A percentile compares a stretch with the other conserved stretches of the same genome.
Evolutionary conservation across 345 rosid species (phyloP).

Genomic region (Tarenaya hassleriana): DNA sequence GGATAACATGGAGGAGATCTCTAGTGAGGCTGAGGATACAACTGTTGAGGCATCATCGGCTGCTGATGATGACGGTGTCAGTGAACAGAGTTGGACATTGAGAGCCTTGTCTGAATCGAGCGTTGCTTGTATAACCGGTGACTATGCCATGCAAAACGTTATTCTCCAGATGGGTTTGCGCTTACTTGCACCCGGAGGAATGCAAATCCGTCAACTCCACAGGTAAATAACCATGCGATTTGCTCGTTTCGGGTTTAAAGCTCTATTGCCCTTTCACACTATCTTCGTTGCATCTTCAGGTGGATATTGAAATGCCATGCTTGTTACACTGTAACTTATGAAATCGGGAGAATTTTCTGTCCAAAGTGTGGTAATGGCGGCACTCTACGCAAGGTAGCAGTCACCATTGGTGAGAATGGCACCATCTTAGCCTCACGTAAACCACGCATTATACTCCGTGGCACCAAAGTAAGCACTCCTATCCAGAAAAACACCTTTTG

Average conservation of each 20-base stretch:
- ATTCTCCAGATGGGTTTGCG: conserved; percentile 95
- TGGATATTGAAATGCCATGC: conserved; percentile 97
- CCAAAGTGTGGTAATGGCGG: conserved; percentile 98
- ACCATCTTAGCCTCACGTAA: conserved; percentile 52
- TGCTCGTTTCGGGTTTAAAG: no score
- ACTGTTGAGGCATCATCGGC: conserved; percentile 40
- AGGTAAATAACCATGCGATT: conserved; percentile 37
- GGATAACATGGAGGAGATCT: conserved; percentile 45
- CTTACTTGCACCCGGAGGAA: conserved; percentile 80
- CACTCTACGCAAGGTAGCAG: conserved; percentile 76
- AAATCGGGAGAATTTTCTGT: conserved; percentile 76
- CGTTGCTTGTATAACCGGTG: conserved; percentile 88
- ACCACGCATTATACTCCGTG: conserved; percentile 63
- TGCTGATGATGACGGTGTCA: conserved; percentile 61
- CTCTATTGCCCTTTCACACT: conserved; percentile 20
- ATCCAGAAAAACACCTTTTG: no score
- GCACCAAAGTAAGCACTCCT: conserved; percentile 61
- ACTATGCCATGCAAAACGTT: conserved; percentile 96
- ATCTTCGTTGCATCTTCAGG: conserved; percentile 35
- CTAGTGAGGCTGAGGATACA: conserved; percentile 51
- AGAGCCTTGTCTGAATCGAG: conserved; percentile 90
- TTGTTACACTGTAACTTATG: conserved; percentile 81
- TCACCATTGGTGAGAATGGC: conserved; percentile 80
- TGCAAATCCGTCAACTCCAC: conserved; percentile 82
- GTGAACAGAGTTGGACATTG: conserved; percentile 81